Percentiles rank a stretch among this genome's conserved stretches.
Evolutionary conservation across 164 flowering plant species (phyloP).

Genomic region (Berberis vulgaris): DNA sequence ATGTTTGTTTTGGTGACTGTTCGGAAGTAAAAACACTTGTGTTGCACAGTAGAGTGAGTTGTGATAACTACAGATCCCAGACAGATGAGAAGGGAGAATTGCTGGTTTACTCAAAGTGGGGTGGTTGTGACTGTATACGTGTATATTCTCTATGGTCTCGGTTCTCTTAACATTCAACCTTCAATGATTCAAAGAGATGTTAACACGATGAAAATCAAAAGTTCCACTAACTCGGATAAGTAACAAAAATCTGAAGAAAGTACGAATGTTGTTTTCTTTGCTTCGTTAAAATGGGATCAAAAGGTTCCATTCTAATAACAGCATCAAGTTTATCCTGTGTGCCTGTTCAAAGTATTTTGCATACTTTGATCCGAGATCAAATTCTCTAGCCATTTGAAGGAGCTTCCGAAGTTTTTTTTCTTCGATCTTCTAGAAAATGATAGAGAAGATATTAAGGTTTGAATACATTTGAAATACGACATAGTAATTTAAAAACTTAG

Average conservation of each 20-base stretch:
- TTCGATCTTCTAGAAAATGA: no score
- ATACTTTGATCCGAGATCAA: no score
- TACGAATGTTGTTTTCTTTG: no score
- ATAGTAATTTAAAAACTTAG: no score
- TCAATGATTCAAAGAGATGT: neutral
- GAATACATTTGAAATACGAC: no score
- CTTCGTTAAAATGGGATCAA: no score
- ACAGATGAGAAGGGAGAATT: neutral
- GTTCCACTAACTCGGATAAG: neutral
- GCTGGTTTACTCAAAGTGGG: neutral
- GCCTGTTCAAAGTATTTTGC: slow-evolving; percentile 59
- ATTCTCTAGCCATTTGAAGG: neutral
- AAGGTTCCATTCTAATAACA: no score
- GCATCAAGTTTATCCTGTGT: no score
- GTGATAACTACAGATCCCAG: neutral
- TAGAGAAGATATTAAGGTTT: no score
- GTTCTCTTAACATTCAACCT: neutral
- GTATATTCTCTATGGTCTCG: neutral
- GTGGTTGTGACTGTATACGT: neutral
- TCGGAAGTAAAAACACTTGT: neutral
- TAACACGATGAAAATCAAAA: neutral
- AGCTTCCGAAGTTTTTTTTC: neutral
- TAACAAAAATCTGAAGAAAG: no score
- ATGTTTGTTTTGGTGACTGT: neutral
- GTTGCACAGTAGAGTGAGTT: neutral